Evolutionary conservation across 805 yeast species (phyloP).

Genomic region (Kodamaea restingae): DNA sequence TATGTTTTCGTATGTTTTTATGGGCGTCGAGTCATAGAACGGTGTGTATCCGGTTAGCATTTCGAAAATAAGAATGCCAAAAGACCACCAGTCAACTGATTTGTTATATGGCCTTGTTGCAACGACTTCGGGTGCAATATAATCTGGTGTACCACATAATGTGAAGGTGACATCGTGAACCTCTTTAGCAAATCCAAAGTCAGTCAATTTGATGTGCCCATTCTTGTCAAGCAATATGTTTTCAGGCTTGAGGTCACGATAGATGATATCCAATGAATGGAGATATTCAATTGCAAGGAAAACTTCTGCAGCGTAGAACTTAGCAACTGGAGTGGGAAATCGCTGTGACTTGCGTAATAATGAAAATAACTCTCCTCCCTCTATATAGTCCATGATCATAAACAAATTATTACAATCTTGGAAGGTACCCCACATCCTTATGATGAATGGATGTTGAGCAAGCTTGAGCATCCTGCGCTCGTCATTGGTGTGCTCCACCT

Average conservation of each 20-base stretch:
- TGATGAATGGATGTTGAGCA: conserved; percentile 57
- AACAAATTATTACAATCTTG: conserved; percentile 54
- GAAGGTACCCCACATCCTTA: conserved; percentile 66
- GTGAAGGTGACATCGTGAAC: conserved; percentile 58
- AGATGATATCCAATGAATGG: conserved; percentile 56
- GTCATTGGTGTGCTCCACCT: conserved; percentile 61
- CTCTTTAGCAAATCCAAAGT: conserved; percentile 62
- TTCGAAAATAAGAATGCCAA: conserved; percentile 57
- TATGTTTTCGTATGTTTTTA: conserved; percentile 60
- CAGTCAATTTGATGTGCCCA: conserved; percentile 59
- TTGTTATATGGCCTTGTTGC: conserved; percentile 61
- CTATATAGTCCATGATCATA: conserved; percentile 64
- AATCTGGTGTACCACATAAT: conserved; percentile 62
- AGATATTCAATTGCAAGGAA: conserved; percentile 55
- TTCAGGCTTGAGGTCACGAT: conserved; percentile 60
- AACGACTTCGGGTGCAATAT: conserved; percentile 63
- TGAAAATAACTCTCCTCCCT: conserved; percentile 59
- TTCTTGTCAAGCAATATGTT: conserved; percentile 54
- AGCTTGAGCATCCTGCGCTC: conserved; percentile 56
- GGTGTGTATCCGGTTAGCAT: conserved; percentile 63
- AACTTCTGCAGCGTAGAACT: conserved; percentile 62
- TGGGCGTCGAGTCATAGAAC: conserved; percentile 59
- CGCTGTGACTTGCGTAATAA: conserved; percentile 53
- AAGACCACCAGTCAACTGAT: conserved; percentile 64
- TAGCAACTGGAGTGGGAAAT: conserved; percentile 61